Conservation (phyloP, 2,329 filamentous ascomycete species). For the Beauveria bassiana region DNA sequence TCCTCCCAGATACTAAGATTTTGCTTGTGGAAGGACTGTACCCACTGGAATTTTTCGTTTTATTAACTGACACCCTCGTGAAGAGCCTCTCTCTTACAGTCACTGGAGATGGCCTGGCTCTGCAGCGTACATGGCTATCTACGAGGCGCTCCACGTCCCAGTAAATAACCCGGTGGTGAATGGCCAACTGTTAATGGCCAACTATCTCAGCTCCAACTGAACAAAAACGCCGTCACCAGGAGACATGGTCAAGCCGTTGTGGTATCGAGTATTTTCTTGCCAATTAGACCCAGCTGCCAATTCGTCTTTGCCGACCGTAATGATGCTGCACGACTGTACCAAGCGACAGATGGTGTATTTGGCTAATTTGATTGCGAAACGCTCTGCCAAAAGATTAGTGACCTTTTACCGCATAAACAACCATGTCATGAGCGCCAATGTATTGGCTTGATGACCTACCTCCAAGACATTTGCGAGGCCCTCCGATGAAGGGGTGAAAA, state of each 20-base stretch:
- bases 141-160: too few species aligned
- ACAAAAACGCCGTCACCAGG: not conserved
- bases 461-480: conserved; percentile 12
- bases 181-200: not conserved
- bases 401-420: not conserved
- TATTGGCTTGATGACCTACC: not conserved
- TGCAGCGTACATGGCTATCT: too few species aligned
- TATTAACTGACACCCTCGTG: too few species aligned
- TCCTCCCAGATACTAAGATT: too few species aligned
- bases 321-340: conserved; percentile 8
- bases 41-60: too few species aligned
- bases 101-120: too few species aligned
- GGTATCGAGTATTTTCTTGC: conserved; percentile 7
- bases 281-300: not conserved
- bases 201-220: not conserved
- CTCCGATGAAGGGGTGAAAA: conserved; percentile 12
- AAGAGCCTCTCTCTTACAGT: too few species aligned
- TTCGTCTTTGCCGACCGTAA: not conserved
- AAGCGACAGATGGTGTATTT: conserved; percentile 12
- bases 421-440: not conserved
- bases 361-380: conserved; percentile 9
- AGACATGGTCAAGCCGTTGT: conserved; percentile 7
- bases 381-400: conserved; percentile 7
- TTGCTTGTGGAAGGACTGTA: too few species aligned
- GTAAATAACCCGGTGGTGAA: too few species aligned